These are phyloP conservation scores for Senna siamea DNA, from an alignment of 306 rosid genomes.

Conservation along the genomic window DNA sequence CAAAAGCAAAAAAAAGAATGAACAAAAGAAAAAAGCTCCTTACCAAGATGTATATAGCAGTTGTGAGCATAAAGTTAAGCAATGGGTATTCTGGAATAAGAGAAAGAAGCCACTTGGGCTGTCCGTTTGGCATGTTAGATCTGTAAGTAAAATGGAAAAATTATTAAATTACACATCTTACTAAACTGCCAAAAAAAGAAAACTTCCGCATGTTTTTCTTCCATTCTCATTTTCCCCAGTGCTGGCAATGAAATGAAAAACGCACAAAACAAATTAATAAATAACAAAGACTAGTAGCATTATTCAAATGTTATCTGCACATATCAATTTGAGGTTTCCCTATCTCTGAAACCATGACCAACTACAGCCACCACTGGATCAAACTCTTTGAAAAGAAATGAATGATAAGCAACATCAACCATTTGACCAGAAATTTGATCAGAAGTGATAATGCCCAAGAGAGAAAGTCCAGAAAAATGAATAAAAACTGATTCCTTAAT, in stretches of 20 bases:
- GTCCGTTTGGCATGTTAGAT: slow-evolving; percentile 90
- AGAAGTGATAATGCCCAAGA: too few species aligned
- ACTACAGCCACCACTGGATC: slow-evolving; percentile 25
- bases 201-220: slow-evolving; percentile 17
- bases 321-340: slow-evolving; percentile 18
- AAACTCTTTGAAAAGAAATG: too few species aligned
- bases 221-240: slow-evolving; percentile 20
- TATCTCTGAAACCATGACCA: slow-evolving; percentile 22
- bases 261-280: slow-evolving; percentile 10
- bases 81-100: slow-evolving; percentile 88
- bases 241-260: background rate
- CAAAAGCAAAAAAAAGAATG: background rate
- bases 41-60: slow-evolving; percentile 84
- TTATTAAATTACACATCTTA: slow-evolving; percentile 21
- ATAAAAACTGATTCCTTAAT: too few species aligned
- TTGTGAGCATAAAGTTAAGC: slow-evolving; percentile 96
- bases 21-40: slow-evolving; percentile 39
- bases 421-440: too few species aligned
- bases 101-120: slow-evolving; percentile 99
- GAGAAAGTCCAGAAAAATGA: too few species aligned
- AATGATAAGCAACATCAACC: too few species aligned
- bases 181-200: background rate
- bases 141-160: slow-evolving; percentile 49
- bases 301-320: background rate
- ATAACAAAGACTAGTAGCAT: background rate